Conservation (phyloP, 495 filamentous ascomycete genomes). For the Xylaria curta region DNA sequence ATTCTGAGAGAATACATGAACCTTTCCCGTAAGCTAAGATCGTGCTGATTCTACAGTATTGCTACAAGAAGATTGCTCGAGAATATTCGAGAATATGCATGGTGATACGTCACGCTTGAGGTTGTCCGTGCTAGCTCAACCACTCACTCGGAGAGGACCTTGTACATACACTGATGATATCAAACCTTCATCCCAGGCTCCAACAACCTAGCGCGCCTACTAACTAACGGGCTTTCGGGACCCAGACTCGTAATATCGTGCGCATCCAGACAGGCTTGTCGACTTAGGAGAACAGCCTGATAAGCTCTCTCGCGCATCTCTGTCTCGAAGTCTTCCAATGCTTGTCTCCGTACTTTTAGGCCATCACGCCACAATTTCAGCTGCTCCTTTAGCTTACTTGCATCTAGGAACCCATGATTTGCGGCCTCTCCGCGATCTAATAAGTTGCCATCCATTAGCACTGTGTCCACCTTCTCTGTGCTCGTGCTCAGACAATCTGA, state of each 20-base stretch:
- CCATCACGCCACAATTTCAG: conserved; percentile 32
- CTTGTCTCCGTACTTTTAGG: not conserved
- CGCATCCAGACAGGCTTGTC: conserved; percentile 64
- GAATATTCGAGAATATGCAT: not conserved
- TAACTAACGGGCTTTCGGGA: conserved; percentile 14
- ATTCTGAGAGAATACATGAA: not conserved
- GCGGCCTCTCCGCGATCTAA: conserved; percentile 62
- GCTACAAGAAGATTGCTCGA: not conserved
- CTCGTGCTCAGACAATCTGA: not conserved
- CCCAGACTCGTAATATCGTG: conserved; percentile 48
- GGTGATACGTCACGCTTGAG: not conserved
- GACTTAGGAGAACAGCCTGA: conserved; percentile 53
- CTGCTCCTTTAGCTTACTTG: conserved; percentile 14
- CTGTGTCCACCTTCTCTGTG: conserved; percentile 41
- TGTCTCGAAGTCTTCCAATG: conserved; percentile 52
- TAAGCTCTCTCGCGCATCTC: conserved; percentile 56
- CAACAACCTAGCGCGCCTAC: not conserved
- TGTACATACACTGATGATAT: not conserved
- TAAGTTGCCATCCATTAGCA: conserved; percentile 8
- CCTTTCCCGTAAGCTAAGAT: not conserved
- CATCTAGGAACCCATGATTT: conserved; percentile 53
- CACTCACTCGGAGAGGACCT: not conserved
- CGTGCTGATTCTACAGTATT: not conserved
- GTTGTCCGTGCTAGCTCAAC: not conserved
- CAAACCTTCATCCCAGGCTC: conserved; percentile 2